Evolutionary conservation across 305 asterid genomes (phyloP), one percentile per base, ranked within the genome.

Genomic region (Coffea humblotiana): DNA sequence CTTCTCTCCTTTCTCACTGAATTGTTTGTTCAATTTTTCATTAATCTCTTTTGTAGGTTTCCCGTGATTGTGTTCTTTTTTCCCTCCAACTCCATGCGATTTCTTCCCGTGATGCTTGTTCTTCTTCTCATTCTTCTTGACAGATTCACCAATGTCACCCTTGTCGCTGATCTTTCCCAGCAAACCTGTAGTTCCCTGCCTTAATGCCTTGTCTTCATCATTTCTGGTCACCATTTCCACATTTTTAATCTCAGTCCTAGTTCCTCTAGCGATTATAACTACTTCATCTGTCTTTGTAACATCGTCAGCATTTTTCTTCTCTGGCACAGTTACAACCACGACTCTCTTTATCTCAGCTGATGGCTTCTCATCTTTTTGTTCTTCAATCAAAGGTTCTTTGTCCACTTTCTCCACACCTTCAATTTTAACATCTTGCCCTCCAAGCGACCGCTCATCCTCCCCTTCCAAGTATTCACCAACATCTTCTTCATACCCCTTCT

Each of bases 111-210:
- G 63, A 27, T 75, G 69, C 79, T 74, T 72, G 27, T 75, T 83
- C 65, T 86, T 83, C 60, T 84, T 82, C 80, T 63, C 63, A 18
- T 75, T 83, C 56, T 84, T 82, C 61, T 81, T 77, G 47, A 13
- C 61, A 25, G 82, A 54, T 23, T 77, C 82, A 29, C 58, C 75
- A 11, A 70, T 52, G 49, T 15, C 18, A 37, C 64, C 80, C 73
- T 78, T 82, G 65, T 82, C 80, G 60, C 37, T 60, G 51, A 63
- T 76, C 27, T 76, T 79, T 49, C 76, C 78, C 54, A 56, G 65
- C 61, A 75, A 43, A 45, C 60, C 61, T 29, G 70, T 25, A 66
- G 79, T 78, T 63, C 70, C 81, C 19, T 64, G 65, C 65, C 64
- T 71, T 0, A 40, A 18, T 7, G n/a, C 80, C 78, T 78, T 79